A percentile compares a stretch with the other conserved stretches of the same genome.
phyloP scores from a whole-genome alignment of 352 stramenopile genomes.

The Pythium sp. region DNA sequence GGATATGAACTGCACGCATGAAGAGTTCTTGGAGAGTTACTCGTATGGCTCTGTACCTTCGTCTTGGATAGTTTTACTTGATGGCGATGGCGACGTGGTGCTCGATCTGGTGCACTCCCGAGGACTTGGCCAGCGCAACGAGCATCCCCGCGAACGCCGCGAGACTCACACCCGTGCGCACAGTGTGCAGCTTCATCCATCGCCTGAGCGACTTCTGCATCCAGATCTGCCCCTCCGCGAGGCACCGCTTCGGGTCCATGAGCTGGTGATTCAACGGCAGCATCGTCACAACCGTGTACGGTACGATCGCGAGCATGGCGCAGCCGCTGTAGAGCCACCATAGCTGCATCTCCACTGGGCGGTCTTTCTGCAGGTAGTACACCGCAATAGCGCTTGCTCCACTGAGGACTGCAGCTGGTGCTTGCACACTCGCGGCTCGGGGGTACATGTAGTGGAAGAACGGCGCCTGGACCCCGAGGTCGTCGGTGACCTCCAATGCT shows the following conservation, averaged over 20 bases:
- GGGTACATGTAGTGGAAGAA: slow-evolving; percentile 35
- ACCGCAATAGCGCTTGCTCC: slow-evolving; percentile 21
- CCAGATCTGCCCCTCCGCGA: slow-evolving; percentile 37
- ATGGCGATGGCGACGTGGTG: not conserved
- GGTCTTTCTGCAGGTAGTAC: slow-evolving; percentile 15
- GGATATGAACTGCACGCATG: too few species aligned
- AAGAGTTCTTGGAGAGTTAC: too few species aligned
- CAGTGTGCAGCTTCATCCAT: slow-evolving; percentile 55
- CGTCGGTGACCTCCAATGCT: slow-evolving; percentile 14
- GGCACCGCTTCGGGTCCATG: slow-evolving; percentile 42
- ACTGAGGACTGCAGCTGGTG: slow-evolving; percentile 18
- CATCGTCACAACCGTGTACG: slow-evolving; percentile 70
- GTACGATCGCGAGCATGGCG: slow-evolving; percentile 54
- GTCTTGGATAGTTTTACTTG: not conserved
- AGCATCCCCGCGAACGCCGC: slow-evolving; percentile 62
- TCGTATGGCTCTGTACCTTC: too few species aligned
- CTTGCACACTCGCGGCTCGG: slow-evolving; percentile 21
- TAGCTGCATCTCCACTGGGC: slow-evolving; percentile 2
- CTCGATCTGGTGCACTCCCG: not conserved
- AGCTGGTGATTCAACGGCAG: slow-evolving; percentile 61
- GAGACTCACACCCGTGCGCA: slow-evolving; percentile 50
- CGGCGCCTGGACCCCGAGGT: slow-evolving; percentile 13
- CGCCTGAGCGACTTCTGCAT: slow-evolving; percentile 49
- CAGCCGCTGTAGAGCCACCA: slow-evolving; percentile 29
- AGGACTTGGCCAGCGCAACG: slow-evolving; percentile 36